Evolutionary conservation across 1,284 basidiomycete genomes (phyloP).

Genomic region (Mycena sp.): DNA sequence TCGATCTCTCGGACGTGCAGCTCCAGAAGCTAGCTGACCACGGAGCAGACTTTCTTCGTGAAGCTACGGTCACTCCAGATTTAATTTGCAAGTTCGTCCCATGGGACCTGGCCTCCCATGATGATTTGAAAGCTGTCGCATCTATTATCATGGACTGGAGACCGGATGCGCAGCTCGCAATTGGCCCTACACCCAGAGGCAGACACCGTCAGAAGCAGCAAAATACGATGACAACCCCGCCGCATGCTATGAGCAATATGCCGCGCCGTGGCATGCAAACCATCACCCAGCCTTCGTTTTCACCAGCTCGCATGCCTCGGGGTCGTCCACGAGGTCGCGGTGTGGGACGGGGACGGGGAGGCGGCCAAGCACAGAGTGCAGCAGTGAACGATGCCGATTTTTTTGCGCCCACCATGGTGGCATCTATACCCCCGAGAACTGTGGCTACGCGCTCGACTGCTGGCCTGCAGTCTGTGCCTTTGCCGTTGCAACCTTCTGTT

Average conservation of each 20-base stretch:
- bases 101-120: neutral
- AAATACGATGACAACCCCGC: neutral
- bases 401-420: neutral
- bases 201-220: constrained; percentile 6
- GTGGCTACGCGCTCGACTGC: neutral
- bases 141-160: constrained; percentile 11
- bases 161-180: constrained; percentile 2
- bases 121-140: constrained; percentile 3
- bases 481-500: neutral
- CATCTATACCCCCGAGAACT: neutral
- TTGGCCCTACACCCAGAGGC: constrained; percentile 4
- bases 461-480: neutral
- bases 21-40: constrained; percentile 4
- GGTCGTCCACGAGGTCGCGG: neutral
- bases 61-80: neutral
- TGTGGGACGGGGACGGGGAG: neutral
- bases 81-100: constrained; percentile 12
- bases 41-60: neutral
- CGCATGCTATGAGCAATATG: neutral
- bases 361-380: neutral
- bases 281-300: constrained; percentile 8
- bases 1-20: constrained; percentile 3
- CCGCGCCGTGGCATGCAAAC: neutral
- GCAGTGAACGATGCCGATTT: neutral
- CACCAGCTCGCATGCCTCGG: neutral